Conservation (phyloP, 108 stramenopile genomes). For the Schizochytrium sp. region DNA sequence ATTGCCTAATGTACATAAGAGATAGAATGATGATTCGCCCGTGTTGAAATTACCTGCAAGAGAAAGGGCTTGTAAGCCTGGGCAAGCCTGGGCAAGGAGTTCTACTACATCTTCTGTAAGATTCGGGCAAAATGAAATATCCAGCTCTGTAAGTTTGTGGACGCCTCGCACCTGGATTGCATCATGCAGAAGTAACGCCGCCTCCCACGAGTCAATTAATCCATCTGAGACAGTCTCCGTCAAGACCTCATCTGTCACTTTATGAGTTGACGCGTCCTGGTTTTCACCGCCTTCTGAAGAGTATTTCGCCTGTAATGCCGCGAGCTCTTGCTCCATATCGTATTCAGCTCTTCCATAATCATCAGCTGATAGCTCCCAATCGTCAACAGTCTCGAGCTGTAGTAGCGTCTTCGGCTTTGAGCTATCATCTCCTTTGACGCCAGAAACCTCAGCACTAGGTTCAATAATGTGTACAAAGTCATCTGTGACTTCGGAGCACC, state of each 20-base stretch:
- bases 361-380: too few species aligned
- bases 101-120: constrained; percentile 15
- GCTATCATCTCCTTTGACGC: not conserved
- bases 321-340: too few species aligned
- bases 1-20: not conserved
- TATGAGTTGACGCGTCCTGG: too few species aligned
- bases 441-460: not conserved
- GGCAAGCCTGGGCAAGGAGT: not conserved
- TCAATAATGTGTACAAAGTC: constrained; percentile 40
- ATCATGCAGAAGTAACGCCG: not conserved
- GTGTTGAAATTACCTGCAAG: constrained; percentile 19
- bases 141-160: constrained; percentile 11
- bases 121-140: constrained; percentile 27
- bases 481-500: not conserved
- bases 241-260: too few species aligned
- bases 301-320: too few species aligned
- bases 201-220: constrained; percentile 1
- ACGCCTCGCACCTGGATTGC: constrained; percentile 11
- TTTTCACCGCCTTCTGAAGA: too few species aligned
- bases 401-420: not conserved
- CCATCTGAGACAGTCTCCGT: too few species aligned
- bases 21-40: constrained; percentile 7
- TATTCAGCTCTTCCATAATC: too few species aligned
- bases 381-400: not conserved
- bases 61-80: not conserved